Base-by-base conservation (phyloP, 225 moss, liverwort and hornwort species). In the Sphagnum tenellum region DNA sequence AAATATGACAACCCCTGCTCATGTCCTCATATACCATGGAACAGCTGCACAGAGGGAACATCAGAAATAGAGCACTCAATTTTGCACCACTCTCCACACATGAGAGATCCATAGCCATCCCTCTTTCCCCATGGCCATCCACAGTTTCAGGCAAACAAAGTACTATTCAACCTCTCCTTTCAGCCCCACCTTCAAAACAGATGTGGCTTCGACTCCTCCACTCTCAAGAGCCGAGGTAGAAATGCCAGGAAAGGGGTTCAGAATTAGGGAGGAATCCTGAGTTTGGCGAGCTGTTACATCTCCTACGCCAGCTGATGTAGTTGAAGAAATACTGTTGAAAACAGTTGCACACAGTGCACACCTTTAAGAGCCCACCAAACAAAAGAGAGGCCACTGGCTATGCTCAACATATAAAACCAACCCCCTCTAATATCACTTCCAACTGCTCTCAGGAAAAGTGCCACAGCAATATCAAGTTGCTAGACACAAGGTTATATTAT, bases 261-360 rank as follows among this genome's bases (percentile, higher is more conserved):
- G 78, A 63, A 71, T 83, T 11, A 66, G 78, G 13, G 69, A 66
- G 58, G 82, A 75, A 64, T 91, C 94, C 73, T 82, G 89, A 73
- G 72, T 74, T 75, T 71, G 71, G 46, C 89, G 89, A 65, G 73
- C 67, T 62, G 79, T 77, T 66, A 78, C 94, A 13, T 94, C 94
- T 63, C 72, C 67, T 75, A 70, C 80, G 66, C 79, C 67, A 67
- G 64, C 83, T 49, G 91, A 79, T 72, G 77, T 72, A 70, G 77
- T 78, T 79, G 90, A 85, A 81, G 84, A 72, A 64, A 89, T 87
- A 71, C 94, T 94, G 83, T 68, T 73, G 48, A 73, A 51, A 64
- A 61, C 56, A 75, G 63, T 69, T 12, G 64, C 59, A 50, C 52
- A 52, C 9, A 52, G 9, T 62, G 62, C 73, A 70, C 49, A 66